Percentiles rank a stretch among this genome's conserved stretches.
phyloP scores from a whole-genome alignment of 345 rosid genomes.

The Hypericum androsaemum region DNA sequence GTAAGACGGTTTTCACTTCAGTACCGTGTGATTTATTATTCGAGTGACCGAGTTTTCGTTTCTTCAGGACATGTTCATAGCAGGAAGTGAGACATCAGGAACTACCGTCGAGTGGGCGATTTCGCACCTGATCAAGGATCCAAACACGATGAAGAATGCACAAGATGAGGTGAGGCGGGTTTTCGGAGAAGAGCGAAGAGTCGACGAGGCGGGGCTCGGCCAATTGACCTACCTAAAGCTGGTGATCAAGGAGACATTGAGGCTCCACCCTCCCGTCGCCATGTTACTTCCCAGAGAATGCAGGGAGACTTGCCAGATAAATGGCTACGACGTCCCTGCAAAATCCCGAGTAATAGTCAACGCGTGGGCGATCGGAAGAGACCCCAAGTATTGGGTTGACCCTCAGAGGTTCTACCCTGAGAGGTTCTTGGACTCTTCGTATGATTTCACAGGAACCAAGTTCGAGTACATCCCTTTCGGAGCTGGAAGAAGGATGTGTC shows the following conservation, averaged over 20 bases:
- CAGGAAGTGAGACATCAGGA: not conserved
- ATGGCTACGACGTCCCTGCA: no score
- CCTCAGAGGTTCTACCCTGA: no score
- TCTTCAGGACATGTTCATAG: not conserved
- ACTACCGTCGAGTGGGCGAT: not conserved
- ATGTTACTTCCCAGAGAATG: not conserved
- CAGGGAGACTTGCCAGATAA: not conserved
- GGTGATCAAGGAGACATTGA: not conserved
- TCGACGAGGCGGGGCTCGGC: no score
- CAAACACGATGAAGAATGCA: not conserved
- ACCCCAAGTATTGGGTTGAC: no score
- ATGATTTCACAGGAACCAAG: no score
- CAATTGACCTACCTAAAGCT: not conserved
- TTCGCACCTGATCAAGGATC: not conserved
- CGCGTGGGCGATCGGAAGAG: no score
- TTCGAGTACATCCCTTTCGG: not conserved
- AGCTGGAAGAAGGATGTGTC: conserved; percentile 5
- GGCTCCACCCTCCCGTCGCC: conserved; percentile 3
- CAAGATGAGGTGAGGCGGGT: conserved; percentile 1
- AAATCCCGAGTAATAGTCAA: no score
- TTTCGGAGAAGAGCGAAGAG: not conserved
- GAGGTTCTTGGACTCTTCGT: no score
- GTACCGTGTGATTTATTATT: no score
- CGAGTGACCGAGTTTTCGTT: no score
- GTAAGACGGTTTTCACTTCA: no score